Conservation (phyloP, 495 filamentous ascomycete genomes). For the Talaromyces liani region DNA sequence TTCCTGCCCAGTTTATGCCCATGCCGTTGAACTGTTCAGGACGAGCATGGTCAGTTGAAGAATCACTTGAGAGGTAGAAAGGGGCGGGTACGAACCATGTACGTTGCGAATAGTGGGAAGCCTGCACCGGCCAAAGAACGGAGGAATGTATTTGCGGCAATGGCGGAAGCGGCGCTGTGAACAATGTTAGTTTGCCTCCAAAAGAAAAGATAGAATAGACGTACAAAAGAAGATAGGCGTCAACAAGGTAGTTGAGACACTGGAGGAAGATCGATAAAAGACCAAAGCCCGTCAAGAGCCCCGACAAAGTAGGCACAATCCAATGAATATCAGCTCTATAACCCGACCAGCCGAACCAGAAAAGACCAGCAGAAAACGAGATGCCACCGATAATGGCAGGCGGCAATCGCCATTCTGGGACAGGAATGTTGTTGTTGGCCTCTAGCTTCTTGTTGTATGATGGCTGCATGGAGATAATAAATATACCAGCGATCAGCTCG, state of each 20-base stretch:
- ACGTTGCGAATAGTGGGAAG: slow-evolving; percentile 74
- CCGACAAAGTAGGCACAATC: slow-evolving; percentile 73
- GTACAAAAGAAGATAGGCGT: slow-evolving; percentile 81
- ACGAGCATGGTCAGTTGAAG: too few species aligned
- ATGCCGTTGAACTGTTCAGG: slow-evolving; percentile 50
- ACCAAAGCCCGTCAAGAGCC: slow-evolving; percentile 52
- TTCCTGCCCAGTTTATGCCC: slow-evolving; percentile 68
- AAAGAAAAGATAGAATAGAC: slow-evolving; percentile 21
- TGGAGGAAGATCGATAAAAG: slow-evolving; percentile 79
- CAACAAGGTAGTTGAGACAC: slow-evolving; percentile 76
- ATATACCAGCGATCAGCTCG: slow-evolving; percentile 57
- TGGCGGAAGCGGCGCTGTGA: slow-evolving; percentile 67
- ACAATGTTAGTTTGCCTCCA: not conserved
- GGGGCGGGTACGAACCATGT: slow-evolving; percentile 46
- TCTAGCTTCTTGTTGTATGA: slow-evolving; percentile 55
- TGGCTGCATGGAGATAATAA: slow-evolving; percentile 59
- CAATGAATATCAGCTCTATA: slow-evolving; percentile 64
- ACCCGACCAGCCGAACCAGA: slow-evolving; percentile 81
- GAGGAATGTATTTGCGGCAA: slow-evolving; percentile 84
- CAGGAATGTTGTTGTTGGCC: slow-evolving; percentile 63
- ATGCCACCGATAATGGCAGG: slow-evolving; percentile 71
- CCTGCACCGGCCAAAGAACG: slow-evolving; percentile 68
- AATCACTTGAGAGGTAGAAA: slow-evolving; percentile 20
- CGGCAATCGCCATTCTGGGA: slow-evolving; percentile 83
- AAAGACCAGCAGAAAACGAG: slow-evolving; percentile 64